Conservation (phyloP, 1,139 yeast genomes). For the Candida gigantensis region DNA sequence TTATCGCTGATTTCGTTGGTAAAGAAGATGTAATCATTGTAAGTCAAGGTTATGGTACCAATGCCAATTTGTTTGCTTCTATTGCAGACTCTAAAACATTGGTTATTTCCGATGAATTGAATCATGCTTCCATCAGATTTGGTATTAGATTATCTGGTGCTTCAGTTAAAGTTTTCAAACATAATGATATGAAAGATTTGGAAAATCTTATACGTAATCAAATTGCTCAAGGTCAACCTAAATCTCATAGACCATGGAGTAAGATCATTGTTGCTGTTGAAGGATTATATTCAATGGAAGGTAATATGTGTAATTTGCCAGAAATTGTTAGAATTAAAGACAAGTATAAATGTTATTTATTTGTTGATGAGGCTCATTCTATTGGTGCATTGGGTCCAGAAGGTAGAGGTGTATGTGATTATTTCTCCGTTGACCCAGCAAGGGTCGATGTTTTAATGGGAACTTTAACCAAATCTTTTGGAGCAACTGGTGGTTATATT, state of each 20-base stretch:
- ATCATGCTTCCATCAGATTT: conserved; percentile 93
- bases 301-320: conserved; percentile 89
- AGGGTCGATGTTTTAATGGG: conserved; percentile 93
- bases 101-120: conserved; percentile 90
- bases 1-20: conserved; percentile 85
- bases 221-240: conserved; percentile 95
- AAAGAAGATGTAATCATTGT: conserved; percentile 85
- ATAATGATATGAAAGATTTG: conserved; percentile 81
- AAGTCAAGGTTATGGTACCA: conserved; percentile 96
- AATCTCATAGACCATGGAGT: conserved; percentile 96
- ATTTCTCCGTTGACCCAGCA: conserved; percentile 75
- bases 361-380: conserved; percentile 97
- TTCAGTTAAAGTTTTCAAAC: conserved; percentile 87
- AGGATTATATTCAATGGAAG: conserved; percentile 98
- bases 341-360: conserved; percentile 85
- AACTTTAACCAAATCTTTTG: conserved; percentile 94
- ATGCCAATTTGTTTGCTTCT: conserved; percentile 85
- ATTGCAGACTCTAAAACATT: conserved; percentile 85
- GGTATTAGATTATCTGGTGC: conserved; percentile 95
- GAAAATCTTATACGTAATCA: conserved; percentile 82
- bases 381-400: conserved; percentile 95
- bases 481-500: conserved; percentile 97
- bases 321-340: conserved; percentile 70
- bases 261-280: conserved; percentile 92
- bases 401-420: conserved; percentile 95